Evolutionary conservation across 73 alveolate genomes (phyloP).

Genomic region (Paramecium octaurelia): DNA sequence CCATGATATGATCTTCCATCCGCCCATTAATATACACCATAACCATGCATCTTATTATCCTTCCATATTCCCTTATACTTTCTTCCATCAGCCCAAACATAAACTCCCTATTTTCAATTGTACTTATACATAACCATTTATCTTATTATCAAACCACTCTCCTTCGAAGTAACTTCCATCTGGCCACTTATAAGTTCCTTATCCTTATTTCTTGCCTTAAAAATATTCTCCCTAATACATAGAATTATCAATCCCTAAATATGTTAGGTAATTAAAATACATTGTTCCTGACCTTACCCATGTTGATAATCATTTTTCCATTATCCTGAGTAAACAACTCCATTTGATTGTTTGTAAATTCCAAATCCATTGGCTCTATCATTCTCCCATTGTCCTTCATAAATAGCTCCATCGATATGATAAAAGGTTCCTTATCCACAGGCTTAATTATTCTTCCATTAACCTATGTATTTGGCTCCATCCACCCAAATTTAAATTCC

Average conservation of each 20-base stretch:
- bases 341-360: conserved; percentile 75
- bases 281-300: conserved; percentile 74
- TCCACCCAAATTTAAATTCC: conserved; percentile 91
- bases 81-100: conserved; percentile 64
- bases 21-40: conserved; percentile 61
- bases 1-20: conserved; percentile 64
- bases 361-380: conserved; percentile 90
- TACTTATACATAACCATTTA: conserved; percentile 62
- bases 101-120: conserved; percentile 60
- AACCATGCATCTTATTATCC: conserved; percentile 57
- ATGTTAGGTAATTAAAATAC: not conserved
- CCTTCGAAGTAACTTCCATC: conserved; percentile 71
- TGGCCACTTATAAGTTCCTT: conserved; percentile 66
- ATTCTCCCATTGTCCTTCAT: conserved; percentile 80
- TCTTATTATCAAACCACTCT: conserved; percentile 72
- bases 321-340: conserved; percentile 80
- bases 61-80: conserved; percentile 5
- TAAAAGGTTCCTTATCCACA: conserved; percentile 85
- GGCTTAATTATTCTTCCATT: conserved; percentile 81
- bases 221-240: conserved; percentile 70
- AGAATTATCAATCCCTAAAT: conserved; percentile 75
- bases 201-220: conserved; percentile 73
- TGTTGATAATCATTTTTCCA: conserved; percentile 77
- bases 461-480: conserved; percentile 87
- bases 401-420: conserved; percentile 74